These are phyloP conservation scores for Parafenestella ontariensis DNA, from an alignment of 2,329 filamentous ascomycete species.

Conservation along the genomic window DNA sequence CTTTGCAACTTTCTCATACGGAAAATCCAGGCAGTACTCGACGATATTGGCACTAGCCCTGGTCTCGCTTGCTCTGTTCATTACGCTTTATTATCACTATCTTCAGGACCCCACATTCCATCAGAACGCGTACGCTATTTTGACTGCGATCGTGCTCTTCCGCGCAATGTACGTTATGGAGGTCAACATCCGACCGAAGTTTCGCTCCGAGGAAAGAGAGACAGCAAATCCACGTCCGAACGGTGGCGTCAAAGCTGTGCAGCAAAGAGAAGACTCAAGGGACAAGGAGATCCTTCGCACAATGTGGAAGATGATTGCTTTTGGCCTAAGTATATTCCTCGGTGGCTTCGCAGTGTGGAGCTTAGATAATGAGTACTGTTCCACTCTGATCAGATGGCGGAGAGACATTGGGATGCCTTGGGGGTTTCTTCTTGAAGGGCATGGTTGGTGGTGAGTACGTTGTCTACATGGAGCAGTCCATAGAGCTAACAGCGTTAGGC, in stretches of 20 bases:
- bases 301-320: slow-evolving; percentile 79
- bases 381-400: slow-evolving; percentile 69
- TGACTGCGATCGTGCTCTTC: slow-evolving; percentile 74
- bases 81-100: slow-evolving; percentile 82
- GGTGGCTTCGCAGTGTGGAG: slow-evolving; percentile 80
- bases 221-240: slow-evolving; percentile 33
- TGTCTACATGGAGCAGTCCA: neutral
- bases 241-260: slow-evolving; percentile 41
- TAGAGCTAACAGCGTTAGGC: slow-evolving; percentile 56
- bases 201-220: slow-evolving; percentile 52
- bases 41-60: slow-evolving; percentile 65
- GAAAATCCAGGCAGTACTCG: slow-evolving; percentile 60
- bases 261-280: slow-evolving; percentile 60
- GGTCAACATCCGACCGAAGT: slow-evolving; percentile 65
- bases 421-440: slow-evolving; percentile 76
- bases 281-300: slow-evolving; percentile 65
- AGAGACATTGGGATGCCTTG: slow-evolving; percentile 76
- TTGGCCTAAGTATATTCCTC: slow-evolving; percentile 74
- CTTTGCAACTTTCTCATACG: slow-evolving; percentile 78
- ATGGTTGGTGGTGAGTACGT: slow-evolving; percentile 71
- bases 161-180: slow-evolving; percentile 83
- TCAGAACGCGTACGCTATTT: slow-evolving; percentile 76
- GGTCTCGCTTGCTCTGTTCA: slow-evolving; percentile 63
- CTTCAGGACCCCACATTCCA: slow-evolving; percentile 85
- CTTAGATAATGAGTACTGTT: slow-evolving; percentile 79